Conservation (phyloP, 202 grass and related monocot genomes). For the Panicum virgatum region DNA sequence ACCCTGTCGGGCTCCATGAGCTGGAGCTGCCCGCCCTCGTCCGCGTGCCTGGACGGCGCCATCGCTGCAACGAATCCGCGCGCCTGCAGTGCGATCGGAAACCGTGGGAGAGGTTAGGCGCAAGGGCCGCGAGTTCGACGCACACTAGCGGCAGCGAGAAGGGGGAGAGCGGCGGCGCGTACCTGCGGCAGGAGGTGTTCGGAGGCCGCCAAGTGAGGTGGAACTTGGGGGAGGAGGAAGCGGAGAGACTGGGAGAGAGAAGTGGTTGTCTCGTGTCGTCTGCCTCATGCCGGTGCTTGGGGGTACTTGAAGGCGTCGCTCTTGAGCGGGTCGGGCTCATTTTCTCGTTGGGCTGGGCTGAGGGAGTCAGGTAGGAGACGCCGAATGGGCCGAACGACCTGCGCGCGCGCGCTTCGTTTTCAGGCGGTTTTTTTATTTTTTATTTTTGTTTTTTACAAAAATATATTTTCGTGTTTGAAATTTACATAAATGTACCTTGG, state of each 20-base stretch:
- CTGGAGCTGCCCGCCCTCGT: slow-evolving; percentile 80
- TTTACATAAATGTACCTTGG: too few species aligned
- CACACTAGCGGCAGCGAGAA: background rate
- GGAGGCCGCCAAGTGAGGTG: background rate
- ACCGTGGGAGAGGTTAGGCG: background rate
- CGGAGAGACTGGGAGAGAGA: background rate
- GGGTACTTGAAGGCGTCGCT: slow-evolving; percentile 4
- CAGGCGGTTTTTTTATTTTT: too few species aligned
- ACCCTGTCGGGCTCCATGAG: slow-evolving; percentile 70
- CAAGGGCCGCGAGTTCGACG: background rate
- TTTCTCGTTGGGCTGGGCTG: too few species aligned
- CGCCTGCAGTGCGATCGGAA: slow-evolving; percentile 28
- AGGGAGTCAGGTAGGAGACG: too few species aligned
- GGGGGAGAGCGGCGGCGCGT: background rate
- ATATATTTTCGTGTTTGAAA: too few species aligned
- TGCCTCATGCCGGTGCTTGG: background rate
- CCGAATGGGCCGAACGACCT: too few species aligned
- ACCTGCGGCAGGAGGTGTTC: slow-evolving; percentile 7
- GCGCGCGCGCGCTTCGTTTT: too few species aligned
- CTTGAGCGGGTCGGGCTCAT: background rate
- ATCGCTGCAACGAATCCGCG: slow-evolving; percentile 5
- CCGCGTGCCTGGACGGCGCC: slow-evolving; percentile 63
- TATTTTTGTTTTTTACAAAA: too few species aligned
- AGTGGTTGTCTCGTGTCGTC: background rate
- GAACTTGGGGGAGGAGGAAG: slow-evolving; percentile 18